Percentiles rank a stretch among this genome's conserved stretches.
These are phyloP conservation scores for Lichenothelia convexa DNA, from an alignment of 495 filamentous ascomycete species.

Conservation along the genomic window DNA sequence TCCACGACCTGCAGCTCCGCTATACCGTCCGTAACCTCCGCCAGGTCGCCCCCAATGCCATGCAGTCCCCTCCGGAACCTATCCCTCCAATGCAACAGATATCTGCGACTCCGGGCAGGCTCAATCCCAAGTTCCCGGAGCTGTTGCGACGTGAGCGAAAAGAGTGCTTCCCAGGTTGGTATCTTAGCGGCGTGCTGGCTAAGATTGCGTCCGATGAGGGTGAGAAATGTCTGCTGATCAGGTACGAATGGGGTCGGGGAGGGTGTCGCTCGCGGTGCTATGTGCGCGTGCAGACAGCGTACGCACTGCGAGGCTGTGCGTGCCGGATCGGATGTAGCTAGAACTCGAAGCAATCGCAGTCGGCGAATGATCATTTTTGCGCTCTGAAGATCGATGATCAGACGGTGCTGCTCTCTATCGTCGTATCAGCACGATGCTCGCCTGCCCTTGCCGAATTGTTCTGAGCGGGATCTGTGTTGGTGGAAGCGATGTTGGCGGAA, in stretches of 20 bases:
- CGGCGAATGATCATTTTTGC: conserved; percentile 6
- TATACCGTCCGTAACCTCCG: conserved; percentile 50
- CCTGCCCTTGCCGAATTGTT: too few relatives aligned
- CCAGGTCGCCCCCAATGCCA: conserved; percentile 62
- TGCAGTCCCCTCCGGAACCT: conserved; percentile 56
- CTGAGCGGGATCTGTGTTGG: too few relatives aligned
- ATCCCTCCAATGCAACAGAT: conserved; percentile 74
- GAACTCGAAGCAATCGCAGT: too few relatives aligned
- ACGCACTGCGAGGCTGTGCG: conserved; percentile 1
- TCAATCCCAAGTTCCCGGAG: conserved; percentile 72
- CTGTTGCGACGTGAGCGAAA: conserved; percentile 55
- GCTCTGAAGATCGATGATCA: neutral
- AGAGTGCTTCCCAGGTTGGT: conserved; percentile 73
- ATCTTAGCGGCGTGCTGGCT: conserved; percentile 66
- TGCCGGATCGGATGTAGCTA: conserved; percentile 1
- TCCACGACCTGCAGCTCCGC: conserved; percentile 55
- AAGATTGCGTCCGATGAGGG: conserved; percentile 73
- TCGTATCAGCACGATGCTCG: too few relatives aligned
- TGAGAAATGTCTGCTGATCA: conserved; percentile 73
- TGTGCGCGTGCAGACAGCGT: conserved; percentile 11
- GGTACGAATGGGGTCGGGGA: conserved; percentile 67
- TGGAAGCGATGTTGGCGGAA: too few relatives aligned
- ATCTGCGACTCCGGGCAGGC: conserved; percentile 58
- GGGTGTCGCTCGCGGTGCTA: conserved; percentile 36
- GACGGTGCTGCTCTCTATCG: too few relatives aligned